These are phyloP conservation scores for Sporothrix pseudoabietina DNA, from an alignment of 2,329 filamentous ascomycete species.

Conservation along the genomic window DNA sequence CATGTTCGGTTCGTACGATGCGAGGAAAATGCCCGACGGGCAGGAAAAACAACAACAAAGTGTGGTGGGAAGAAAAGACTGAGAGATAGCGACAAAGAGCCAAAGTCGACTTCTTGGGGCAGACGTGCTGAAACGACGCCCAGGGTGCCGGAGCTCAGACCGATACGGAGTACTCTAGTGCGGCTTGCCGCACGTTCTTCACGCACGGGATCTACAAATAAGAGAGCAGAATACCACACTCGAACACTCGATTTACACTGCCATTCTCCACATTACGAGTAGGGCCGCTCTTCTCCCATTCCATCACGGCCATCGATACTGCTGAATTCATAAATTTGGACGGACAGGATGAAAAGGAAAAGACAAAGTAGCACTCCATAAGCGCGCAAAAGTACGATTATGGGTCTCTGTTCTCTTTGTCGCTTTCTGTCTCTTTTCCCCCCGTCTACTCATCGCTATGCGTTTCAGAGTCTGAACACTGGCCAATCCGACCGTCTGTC, in stretches of 20 bases:
- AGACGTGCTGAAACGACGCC: not conserved
- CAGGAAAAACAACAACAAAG: not conserved
- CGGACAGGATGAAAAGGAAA: not conserved
- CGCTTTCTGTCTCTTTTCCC: not conserved
- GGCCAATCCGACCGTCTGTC: not conserved
- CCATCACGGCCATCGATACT: not conserved
- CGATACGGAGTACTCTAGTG: too few relatives aligned
- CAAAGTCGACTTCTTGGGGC: not conserved
- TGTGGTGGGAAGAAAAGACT: not conserved
- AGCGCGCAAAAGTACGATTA: not conserved
- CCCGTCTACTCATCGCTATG: not conserved
- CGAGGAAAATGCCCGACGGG: slow-evolving; percentile 1
- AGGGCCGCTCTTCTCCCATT: too few relatives aligned
- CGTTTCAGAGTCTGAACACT: not conserved
- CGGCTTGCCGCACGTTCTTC: not conserved
- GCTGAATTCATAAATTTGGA: not conserved
- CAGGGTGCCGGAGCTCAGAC: not conserved
- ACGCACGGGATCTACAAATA: not conserved
- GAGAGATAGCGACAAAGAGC: not conserved
- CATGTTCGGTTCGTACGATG: not conserved
- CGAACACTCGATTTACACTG: too few relatives aligned
- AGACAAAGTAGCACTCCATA: not conserved
- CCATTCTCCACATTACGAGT: too few relatives aligned
- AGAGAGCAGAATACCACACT: not conserved
- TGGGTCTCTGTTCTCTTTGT: not conserved